Evolutionary conservation across 371 early-diverging fungal genomes (phyloP).

Genomic region (Blyttiomyces sp.): DNA sequence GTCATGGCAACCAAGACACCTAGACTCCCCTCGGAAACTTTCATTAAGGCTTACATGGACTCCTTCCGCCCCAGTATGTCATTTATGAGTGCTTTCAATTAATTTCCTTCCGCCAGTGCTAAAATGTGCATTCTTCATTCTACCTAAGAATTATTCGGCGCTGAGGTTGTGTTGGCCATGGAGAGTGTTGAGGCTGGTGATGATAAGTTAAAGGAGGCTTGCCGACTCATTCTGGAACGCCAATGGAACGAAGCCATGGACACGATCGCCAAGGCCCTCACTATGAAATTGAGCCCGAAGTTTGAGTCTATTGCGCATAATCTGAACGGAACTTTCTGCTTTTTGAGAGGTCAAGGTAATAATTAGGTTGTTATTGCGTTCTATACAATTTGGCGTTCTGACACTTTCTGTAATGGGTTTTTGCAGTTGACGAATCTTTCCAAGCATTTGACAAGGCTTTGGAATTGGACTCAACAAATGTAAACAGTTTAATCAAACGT

Average conservation of each 20-base stretch:
- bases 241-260: conserved; percentile 70
- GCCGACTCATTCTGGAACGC: conserved; percentile 44
- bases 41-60: conserved; percentile 70
- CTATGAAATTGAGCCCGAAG: conserved; percentile 13
- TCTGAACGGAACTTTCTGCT: conserved; percentile 81
- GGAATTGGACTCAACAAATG: conserved; percentile 70
- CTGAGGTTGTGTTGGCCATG: conserved; percentile 5
- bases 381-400: no score
- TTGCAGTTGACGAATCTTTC: conserved; percentile 61
- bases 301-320: conserved; percentile 70
- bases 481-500: conserved; percentile 83
- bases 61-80: conserved; percentile 65
- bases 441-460: conserved; percentile 76
- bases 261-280: conserved; percentile 63
- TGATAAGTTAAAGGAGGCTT: conserved; percentile 49
- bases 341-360: conserved; percentile 73
- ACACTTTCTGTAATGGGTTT: neutral
- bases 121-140: no score
- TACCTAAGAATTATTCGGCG: no score
- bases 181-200: conserved; percentile 39
- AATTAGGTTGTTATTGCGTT: neutral
- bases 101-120: neutral
- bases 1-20: conserved; percentile 51
- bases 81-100: neutral
- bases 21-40: conserved; percentile 80